Conservation (phyloP, 352 stramenopile species). For the Paralagenidium karlingii region DNA sequence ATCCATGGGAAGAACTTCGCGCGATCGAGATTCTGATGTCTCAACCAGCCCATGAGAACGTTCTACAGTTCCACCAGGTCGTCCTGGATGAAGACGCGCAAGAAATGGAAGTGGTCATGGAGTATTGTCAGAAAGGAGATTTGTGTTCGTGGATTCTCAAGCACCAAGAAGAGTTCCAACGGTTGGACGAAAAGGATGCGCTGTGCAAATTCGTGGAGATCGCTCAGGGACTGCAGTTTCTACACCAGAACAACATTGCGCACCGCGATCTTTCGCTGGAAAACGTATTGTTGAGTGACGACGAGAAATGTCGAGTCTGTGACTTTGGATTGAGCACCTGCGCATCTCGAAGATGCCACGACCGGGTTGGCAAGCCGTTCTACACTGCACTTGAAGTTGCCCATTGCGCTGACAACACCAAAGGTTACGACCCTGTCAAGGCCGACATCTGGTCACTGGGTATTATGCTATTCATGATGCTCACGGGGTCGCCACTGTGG, state of each 20-base stretch:
- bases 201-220: conserved; percentile 6
- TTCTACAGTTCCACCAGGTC: too few species aligned
- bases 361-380: conserved; percentile 47
- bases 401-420: conserved; percentile 5
- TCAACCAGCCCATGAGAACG: too few species aligned
- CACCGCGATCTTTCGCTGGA: conserved; percentile 6
- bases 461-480: conserved; percentile 50
- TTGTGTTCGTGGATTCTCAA: too few species aligned
- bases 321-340: conserved; percentile 5
- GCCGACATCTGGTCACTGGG: conserved; percentile 64
- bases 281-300: conserved; percentile 6
- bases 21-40: too few species aligned
- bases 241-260: conserved; percentile 4
- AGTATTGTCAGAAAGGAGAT: too few species aligned
- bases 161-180: too few species aligned
- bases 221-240: conserved; percentile 2
- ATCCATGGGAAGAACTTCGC: too few species aligned
- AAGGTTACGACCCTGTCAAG: conserved; percentile 25
- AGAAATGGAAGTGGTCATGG: too few species aligned
- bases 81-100: too few species aligned
- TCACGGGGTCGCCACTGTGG: conserved; percentile 31
- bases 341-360: conserved; percentile 3
- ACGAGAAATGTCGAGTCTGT: conserved; percentile 1
- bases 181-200: conserved; percentile 3
- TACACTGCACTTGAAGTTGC: conserved; percentile 60